Evolutionary conservation across 73 alveolate genomes (phyloP).

Genomic region (Paramecium octaurelia): DNA sequence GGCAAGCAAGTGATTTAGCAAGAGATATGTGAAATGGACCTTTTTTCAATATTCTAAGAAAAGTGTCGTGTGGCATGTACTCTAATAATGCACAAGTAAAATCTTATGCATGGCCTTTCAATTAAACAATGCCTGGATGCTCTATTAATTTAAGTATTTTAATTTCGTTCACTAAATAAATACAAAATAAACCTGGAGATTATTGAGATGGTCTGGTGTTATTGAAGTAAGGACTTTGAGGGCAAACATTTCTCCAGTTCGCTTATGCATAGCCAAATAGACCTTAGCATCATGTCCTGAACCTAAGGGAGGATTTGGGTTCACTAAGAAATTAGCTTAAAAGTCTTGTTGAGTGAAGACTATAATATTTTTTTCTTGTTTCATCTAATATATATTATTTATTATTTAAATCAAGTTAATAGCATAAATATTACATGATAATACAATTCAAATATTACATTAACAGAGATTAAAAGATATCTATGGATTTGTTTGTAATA

Average conservation of each 20-base stretch:
- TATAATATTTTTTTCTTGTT: background rate
- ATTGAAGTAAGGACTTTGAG: background rate
- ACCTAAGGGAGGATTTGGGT: constrained; percentile 12
- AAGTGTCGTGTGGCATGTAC: constrained; percentile 44
- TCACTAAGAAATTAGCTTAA: background rate
- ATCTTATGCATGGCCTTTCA: constrained; percentile 36
- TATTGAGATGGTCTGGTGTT: background rate
- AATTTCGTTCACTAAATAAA: constrained; percentile 50
- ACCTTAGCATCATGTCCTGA: constrained; percentile 36
- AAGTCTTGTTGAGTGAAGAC: constrained; percentile 25
- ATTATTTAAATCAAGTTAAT: background rate
- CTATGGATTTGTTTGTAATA: background rate
- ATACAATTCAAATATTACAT: background rate
- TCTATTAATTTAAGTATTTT: constrained; percentile 3
- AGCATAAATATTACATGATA: background rate
- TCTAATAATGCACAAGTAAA: background rate
- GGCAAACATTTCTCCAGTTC: constrained; percentile 8
- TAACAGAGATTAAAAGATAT: constrained; percentile 9
- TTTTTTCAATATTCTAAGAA: background rate
- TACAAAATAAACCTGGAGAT: constrained; percentile 16
- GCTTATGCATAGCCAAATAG: constrained; percentile 12
- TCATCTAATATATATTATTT: background rate
- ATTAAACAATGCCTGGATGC: background rate
- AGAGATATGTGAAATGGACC: background rate
- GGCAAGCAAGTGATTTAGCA: background rate